Base-by-base conservation (phyloP, 108 stramenopile genomes). In the Skeletonema tropicum region DNA sequence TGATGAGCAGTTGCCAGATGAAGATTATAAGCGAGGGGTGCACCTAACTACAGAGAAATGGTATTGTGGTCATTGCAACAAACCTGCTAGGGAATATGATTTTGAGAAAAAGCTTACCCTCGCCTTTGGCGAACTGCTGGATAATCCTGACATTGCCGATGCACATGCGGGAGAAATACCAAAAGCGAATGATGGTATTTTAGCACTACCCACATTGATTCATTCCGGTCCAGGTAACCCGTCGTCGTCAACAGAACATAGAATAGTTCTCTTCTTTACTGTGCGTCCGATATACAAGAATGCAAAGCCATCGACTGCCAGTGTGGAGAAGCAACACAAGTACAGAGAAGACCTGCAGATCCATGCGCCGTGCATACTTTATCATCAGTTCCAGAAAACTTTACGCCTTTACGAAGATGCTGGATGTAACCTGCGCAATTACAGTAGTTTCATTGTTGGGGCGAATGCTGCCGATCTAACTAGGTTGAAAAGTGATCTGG, bases 251-350 rank as follows among this genome's bases (percentile, higher is more conserved):
- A 49, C 12, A 3, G 62, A 35, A 29, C 33, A 45, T 15, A 46
- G 71, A 41, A 61, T 61, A 38, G 42, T 64, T n/a, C 36, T 73
- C 0, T 73, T 73, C 71, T 73, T 73, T 62, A 63, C 71, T n/a
- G 41, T 73, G 33, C 30, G 71, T 25, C 71, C 71, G 26, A 3
- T 52, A 35, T 73, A 64, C 38, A 59, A 57, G 10, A 38, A 45
- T 30, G 46, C 66, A 12, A 66, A 46, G 45, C 60, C 5, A 31
- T 17, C 5, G 3, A 61, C 60, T 25, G 25, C 57, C 21, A 17
- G 12, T 11, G 60, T 61, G 12, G n/a, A 32, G 33, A 33, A 32
- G 32, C 57, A 57, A 25, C 68, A 63, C 71, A 61, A 13, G 23
- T 73, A 64, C 71, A 64, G 64, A 6, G 59, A 59, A n/a, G 39